A percentile compares a stretch with the other conserved stretches of the same genome.
Conservation (phyloP, 2,329 filamentous ascomycete genomes). For the Pseudocercospora crystallina region DNA sequence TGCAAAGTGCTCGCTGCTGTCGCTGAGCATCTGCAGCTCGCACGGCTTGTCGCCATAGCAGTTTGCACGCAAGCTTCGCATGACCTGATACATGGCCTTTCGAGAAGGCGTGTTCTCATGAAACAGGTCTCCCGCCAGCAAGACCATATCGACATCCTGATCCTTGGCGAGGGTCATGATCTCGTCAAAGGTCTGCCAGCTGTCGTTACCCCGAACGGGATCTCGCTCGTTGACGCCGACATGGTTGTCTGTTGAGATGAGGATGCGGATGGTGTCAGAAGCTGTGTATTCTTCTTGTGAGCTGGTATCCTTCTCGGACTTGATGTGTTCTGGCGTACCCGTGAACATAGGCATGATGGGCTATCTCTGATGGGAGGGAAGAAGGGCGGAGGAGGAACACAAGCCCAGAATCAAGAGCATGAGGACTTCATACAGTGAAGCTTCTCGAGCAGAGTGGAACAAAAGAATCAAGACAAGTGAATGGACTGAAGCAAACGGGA, state of each 20-base stretch:
- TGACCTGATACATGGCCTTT: conserved; percentile 95
- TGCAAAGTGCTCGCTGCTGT: conserved; percentile 83
- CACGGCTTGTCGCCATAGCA: conserved; percentile 95
- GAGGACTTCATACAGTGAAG: too few species aligned
- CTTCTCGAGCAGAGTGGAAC: not conserved
- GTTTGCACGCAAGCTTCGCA: conserved; percentile 89
- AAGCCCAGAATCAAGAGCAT: not conserved
- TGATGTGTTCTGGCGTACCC: conserved; percentile 7
- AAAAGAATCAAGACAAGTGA: not conserved
- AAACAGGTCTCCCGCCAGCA: conserved; percentile 91
- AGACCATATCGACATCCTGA: conserved; percentile 94
- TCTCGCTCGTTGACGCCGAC: conserved; percentile 95
- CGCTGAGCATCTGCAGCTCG: conserved; percentile 89
- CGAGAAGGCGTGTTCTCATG: conserved; percentile 97
- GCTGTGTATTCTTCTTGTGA: conserved; percentile 37
- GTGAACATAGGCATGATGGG: conserved; percentile 4
- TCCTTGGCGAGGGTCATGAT: conserved; percentile 84
- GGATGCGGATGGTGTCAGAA: conserved; percentile 87
- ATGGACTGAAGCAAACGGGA: not conserved
- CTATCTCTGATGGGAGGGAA: not conserved
- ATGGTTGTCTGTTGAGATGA: conserved; percentile 95
- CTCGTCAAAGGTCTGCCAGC: conserved; percentile 94
- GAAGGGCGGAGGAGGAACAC: not conserved
- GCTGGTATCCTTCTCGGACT: conserved; percentile 3
- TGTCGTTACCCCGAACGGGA: conserved; percentile 91